Percentiles rank a stretch among this genome's conserved stretches.
Conservation (phyloP, 1,284 basidiomycete species). For the Ceratobasidium sp. region DNA sequence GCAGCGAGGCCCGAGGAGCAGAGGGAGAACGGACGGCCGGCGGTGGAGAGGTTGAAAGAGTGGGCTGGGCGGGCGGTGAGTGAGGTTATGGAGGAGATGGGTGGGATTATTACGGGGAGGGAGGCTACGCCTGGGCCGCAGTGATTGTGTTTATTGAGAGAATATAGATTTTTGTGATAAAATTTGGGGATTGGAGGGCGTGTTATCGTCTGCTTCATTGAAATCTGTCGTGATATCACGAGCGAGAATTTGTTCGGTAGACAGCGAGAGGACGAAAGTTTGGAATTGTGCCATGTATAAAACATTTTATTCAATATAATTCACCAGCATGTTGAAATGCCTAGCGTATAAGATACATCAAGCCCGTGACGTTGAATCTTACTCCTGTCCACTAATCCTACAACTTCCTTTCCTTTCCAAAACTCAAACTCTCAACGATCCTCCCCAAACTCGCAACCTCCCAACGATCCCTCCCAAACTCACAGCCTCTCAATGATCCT, state of each 20-base stretch:
- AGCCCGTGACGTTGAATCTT: conserved; percentile 43
- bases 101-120: conserved; percentile 4
- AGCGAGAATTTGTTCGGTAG: too few relatives aligned
- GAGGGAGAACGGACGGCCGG: conserved; percentile 8
- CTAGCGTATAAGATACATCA: conserved; percentile 34
- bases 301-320: conserved; percentile 22
- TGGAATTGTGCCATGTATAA: too few relatives aligned
- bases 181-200: too few relatives aligned
- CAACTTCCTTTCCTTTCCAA: too few relatives aligned
- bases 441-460: too few relatives aligned
- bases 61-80: conserved; percentile 27
- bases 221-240: too few relatives aligned
- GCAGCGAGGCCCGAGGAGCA: conserved; percentile 9
- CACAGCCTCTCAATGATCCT: neutral
- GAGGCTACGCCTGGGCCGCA: neutral
- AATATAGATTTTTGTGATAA: too few relatives aligned
- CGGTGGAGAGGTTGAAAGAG: conserved; percentile 38
- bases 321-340: conserved; percentile 42
- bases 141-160: too few relatives aligned
- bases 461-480: too few relatives aligned
- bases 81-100: conserved; percentile 33
- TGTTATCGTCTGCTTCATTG: too few relatives aligned
- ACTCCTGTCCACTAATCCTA: conserved; percentile 1
- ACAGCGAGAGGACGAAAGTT: too few relatives aligned
- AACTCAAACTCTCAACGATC: too few relatives aligned